These are phyloP conservation scores for Fonsecaea multimorphosa DNA, from an alignment of 2,329 filamentous ascomycete genomes.

Conservation along the genomic window DNA sequence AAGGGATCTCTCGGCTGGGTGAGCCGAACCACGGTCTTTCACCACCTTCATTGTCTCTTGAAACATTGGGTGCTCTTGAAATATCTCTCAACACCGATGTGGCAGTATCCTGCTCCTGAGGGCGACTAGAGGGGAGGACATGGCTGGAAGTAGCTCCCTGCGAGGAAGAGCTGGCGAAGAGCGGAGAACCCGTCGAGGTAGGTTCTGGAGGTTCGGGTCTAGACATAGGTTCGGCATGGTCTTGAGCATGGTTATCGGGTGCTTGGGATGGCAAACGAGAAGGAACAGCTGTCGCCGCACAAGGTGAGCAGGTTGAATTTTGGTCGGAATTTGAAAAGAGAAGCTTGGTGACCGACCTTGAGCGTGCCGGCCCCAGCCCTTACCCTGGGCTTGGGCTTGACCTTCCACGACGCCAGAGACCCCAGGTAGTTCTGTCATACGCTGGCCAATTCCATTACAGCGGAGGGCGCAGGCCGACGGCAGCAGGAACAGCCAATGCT, in stretches of 20 bases:
- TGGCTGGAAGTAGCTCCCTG: constrained; percentile 12
- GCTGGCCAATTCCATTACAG: constrained; percentile 35
- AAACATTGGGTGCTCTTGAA: constrained; percentile 2
- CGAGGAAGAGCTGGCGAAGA: constrained; percentile 15
- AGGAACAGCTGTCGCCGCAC: constrained; percentile 18
- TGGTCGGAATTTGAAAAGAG: constrained; percentile 1
- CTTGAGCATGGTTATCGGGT: constrained; percentile 33
- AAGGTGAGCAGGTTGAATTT: constrained; percentile 14
- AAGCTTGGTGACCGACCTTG: constrained; percentile 26
- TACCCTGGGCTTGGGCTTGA: constrained; percentile 32
- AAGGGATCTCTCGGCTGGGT: constrained; percentile 30
- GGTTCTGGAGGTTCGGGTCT: constrained; percentile 31
- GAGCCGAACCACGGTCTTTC: not conserved
- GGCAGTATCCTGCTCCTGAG: constrained; percentile 3
- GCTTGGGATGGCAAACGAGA: constrained; percentile 10
- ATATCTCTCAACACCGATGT: constrained; percentile 12
- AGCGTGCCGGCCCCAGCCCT: constrained; percentile 16
- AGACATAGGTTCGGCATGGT: constrained; percentile 36
- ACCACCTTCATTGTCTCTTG: not conserved
- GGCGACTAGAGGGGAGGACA: constrained; percentile 14
- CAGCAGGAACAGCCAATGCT: constrained; percentile 13
- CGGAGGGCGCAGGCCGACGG: constrained; percentile 17
- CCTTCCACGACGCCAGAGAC: constrained; percentile 28
- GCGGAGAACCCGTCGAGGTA: constrained; percentile 27
- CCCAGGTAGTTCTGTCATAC: constrained; percentile 34